A percentile compares a stretch with the other conserved stretches of the same genome.
Conservation (phyloP, 2,329 filamentous ascomycete genomes). For the Fusarium newnesense region DNA sequence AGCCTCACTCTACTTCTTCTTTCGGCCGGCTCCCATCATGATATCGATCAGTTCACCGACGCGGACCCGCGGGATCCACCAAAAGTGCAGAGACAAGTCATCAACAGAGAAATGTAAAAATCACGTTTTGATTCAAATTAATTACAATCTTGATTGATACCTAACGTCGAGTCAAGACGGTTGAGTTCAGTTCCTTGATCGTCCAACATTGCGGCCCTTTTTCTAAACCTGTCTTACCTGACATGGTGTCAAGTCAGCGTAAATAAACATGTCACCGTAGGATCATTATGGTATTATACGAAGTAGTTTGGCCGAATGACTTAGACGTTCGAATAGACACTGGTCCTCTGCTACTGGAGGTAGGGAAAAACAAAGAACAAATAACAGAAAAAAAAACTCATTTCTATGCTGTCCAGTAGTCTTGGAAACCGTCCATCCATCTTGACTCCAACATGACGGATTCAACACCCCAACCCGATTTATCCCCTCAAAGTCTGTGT, state of each 20-base stretch:
- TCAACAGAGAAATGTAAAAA: conserved; percentile 7
- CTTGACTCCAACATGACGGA: conserved; percentile 32
- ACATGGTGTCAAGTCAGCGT: conserved; percentile 7
- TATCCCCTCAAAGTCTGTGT: conserved; percentile 1
- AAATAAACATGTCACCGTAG: neutral
- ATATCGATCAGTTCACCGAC: conserved; percentile 30
- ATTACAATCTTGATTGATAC: conserved; percentile 2
- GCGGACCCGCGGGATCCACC: conserved; percentile 21
- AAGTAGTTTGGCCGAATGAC: neutral
- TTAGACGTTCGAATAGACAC: conserved; percentile 9
- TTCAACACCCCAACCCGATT: conserved; percentile 35
- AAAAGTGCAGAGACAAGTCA: conserved; percentile 9
- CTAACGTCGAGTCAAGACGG: neutral
- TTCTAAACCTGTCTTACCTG: conserved; percentile 19
- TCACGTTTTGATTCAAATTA: conserved; percentile 1
- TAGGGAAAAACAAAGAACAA: neutral
- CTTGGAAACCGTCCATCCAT: conserved; percentile 34
- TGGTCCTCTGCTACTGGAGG: conserved; percentile 7
- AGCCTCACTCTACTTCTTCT: conserved; percentile 20
- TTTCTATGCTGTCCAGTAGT: conserved; percentile 17
- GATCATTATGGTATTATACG: neutral
- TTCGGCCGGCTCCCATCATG: conserved; percentile 12
- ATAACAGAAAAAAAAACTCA: conserved; percentile 18
- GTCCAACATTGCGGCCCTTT: conserved; percentile 16
- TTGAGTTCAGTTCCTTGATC: conserved; percentile 3